Evolutionary conservation across 2,329 filamentous ascomycete genomes (phyloP).

Genomic region (Blastomyces percursus): DNA sequence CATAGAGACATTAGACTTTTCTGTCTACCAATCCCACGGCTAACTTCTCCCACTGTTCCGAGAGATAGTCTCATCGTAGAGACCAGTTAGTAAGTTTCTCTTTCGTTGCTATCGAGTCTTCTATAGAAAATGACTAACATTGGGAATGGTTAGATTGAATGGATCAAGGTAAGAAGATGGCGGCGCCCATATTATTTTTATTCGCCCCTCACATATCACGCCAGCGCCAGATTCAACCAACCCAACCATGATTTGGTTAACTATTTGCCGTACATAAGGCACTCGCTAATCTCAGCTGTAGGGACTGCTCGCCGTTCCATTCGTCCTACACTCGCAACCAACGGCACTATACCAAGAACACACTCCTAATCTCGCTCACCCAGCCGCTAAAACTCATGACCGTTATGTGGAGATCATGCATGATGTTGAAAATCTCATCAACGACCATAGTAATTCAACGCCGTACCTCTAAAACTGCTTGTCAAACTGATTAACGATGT

Average conservation of each 20-base stretch:
- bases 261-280: neutral
- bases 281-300: slow-evolving; percentile 12
- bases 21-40: slow-evolving; percentile 10
- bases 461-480: neutral
- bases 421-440: slow-evolving; percentile 83
- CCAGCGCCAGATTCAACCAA: neutral
- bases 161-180: slow-evolving; percentile 62
- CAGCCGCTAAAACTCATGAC: slow-evolving; percentile 69
- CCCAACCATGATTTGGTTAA: neutral
- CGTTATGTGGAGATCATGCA: slow-evolving; percentile 92
- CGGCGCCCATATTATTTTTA: slow-evolving; percentile 14
- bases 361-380: slow-evolving; percentile 52
- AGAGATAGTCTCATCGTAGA: slow-evolving; percentile 70
- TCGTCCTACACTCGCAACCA: slow-evolving; percentile 91
- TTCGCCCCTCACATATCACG: neutral
- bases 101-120: neutral
- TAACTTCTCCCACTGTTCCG: slow-evolving; percentile 22
- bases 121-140: neutral
- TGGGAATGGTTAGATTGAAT: slow-evolving; percentile 52
- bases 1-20: neutral
- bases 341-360: slow-evolving; percentile 69
- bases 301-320: slow-evolving; percentile 82
- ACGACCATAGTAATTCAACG: slow-evolving; percentile 64
- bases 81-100: slow-evolving; percentile 62
- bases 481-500: neutral